Percentiles rank a stretch among this genome's conserved stretches.
Conservation (phyloP, 257 asterid genomes). For the Leonotis leonurus region DNA sequence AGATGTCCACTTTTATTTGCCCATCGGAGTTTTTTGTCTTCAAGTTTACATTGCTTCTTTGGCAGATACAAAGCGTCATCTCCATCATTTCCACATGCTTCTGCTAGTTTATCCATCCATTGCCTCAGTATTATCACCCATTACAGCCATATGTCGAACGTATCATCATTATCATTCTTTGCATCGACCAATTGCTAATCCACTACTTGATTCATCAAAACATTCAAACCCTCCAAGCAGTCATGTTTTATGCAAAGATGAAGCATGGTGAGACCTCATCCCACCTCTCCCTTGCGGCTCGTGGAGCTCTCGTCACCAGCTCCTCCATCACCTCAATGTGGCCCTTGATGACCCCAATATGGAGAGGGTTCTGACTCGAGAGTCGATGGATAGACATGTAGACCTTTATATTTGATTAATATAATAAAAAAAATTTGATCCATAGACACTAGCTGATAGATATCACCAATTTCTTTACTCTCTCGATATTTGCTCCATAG, state of each 20-base stretch:
- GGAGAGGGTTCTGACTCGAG: slow-evolving; percentile 52
- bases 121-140: slow-evolving; percentile 32
- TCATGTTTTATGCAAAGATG: slow-evolving; percentile 38
- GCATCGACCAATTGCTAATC: slow-evolving; percentile 14
- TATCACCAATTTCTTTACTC: too few relatives aligned
- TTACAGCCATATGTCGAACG: slow-evolving; percentile 32
- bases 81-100: slow-evolving; percentile 19
- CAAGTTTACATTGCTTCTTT: slow-evolving; percentile 13
- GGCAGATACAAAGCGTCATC: slow-evolving; percentile 25
- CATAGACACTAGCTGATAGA: too few relatives aligned
- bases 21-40: slow-evolving; percentile 21
- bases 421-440: too few relatives aligned
- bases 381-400: slow-evolving; percentile 34
- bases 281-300: slow-evolving; percentile 33
- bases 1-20: slow-evolving; percentile 24
- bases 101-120: too few relatives aligned
- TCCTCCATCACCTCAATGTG: slow-evolving; percentile 16
- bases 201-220: slow-evolving; percentile 14
- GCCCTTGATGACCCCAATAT: slow-evolving; percentile 50
- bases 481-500: too few relatives aligned
- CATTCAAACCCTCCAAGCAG: slow-evolving; percentile 27
- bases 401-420: too few relatives aligned
- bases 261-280: slow-evolving; percentile 22
- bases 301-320: slow-evolving; percentile 14
- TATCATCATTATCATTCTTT: slow-evolving; percentile 35